Evolutionary conservation across 2,329 filamentous ascomycete genomes (phyloP).

Genomic region (Emmonsiellopsis sp.): DNA sequence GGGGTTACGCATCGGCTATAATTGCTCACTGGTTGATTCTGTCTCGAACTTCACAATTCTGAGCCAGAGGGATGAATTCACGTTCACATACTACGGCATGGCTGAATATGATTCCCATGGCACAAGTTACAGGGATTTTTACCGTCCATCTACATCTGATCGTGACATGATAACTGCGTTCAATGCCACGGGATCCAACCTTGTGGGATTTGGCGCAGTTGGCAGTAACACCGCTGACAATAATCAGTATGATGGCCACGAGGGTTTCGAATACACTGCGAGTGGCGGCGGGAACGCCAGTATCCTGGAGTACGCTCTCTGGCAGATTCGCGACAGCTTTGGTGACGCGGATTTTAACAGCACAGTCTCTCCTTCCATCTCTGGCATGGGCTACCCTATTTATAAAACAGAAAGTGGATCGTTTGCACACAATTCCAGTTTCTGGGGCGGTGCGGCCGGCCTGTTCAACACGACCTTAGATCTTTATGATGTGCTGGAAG

Average conservation of each 20-base stretch:
- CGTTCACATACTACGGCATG: not conserved
- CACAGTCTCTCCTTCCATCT: not conserved
- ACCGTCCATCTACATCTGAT: too few relatives aligned
- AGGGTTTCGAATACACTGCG: not conserved
- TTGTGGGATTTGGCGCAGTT: too few relatives aligned
- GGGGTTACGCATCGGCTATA: slow-evolving; percentile 5
- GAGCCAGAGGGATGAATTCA: not conserved
- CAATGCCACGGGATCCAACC: too few relatives aligned
- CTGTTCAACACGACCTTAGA: not conserved
- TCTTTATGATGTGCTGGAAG: not conserved
- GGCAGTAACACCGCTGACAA: too few relatives aligned
- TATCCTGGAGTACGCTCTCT: slow-evolving; percentile 1
- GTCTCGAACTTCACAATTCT: slow-evolving; percentile 6
- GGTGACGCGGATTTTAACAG: not conserved
- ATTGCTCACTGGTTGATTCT: slow-evolving; percentile 1
- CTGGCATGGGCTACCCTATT: not conserved
- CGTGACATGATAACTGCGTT: too few relatives aligned
- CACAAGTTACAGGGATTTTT: not conserved
- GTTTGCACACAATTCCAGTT: slow-evolving; percentile 1
- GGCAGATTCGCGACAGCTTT: not conserved
- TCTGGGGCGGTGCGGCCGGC: not conserved
- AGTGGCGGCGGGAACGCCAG: not conserved
- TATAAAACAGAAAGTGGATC: not conserved
- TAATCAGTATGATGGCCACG: not conserved
- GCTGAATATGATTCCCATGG: too few relatives aligned